Evolutionary conservation across 495 filamentous ascomycete genomes (phyloP).

Genomic region (Clohesyomyces aquaticus): DNA sequence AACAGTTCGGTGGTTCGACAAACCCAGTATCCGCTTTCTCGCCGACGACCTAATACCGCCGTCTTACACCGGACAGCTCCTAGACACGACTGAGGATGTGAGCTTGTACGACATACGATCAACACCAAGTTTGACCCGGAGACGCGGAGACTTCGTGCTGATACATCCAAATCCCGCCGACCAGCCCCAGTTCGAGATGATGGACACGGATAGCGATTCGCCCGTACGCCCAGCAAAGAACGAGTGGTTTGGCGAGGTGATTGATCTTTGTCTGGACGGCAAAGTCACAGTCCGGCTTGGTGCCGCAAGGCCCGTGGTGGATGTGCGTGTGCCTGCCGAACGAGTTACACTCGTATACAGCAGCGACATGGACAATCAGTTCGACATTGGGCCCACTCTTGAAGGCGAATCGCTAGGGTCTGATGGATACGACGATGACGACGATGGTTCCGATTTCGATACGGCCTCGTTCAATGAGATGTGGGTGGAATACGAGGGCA

Average conservation of each 20-base stretch:
- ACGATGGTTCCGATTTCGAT: conserved; percentile 41
- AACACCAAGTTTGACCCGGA: conserved; percentile 50
- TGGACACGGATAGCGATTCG: neutral
- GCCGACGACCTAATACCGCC: conserved; percentile 44
- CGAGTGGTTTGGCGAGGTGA: conserved; percentile 56
- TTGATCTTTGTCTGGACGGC: conserved; percentile 59
- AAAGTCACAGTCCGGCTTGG: conserved; percentile 58
- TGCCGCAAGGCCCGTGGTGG: conserved; percentile 51
- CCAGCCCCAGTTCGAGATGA: neutral
- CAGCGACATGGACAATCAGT: conserved; percentile 35
- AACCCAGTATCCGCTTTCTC: conserved; percentile 47
- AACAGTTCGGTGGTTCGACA: conserved; percentile 58
- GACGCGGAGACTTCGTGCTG: conserved; percentile 57
- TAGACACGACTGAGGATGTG: conserved; percentile 52
- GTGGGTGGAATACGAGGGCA: conserved; percentile 41
- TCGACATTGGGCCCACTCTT: conserved; percentile 46
- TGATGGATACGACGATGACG: conserved; percentile 43
- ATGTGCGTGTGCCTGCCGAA: conserved; percentile 56
- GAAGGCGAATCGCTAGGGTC: conserved; percentile 35
- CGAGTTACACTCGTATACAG: conserved; percentile 47
- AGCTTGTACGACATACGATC: conserved; percentile 62
- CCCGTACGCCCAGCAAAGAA: neutral
- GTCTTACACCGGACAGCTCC: conserved; percentile 47
- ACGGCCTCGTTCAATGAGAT: conserved; percentile 29
- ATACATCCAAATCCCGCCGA: conserved; percentile 41